A percentile compares a stretch with the other conserved stretches of the same genome.
These are phyloP conservation scores for Theobroma grandiflorum DNA, from an alignment of 441 rosid species.

Conservation along the genomic window DNA sequence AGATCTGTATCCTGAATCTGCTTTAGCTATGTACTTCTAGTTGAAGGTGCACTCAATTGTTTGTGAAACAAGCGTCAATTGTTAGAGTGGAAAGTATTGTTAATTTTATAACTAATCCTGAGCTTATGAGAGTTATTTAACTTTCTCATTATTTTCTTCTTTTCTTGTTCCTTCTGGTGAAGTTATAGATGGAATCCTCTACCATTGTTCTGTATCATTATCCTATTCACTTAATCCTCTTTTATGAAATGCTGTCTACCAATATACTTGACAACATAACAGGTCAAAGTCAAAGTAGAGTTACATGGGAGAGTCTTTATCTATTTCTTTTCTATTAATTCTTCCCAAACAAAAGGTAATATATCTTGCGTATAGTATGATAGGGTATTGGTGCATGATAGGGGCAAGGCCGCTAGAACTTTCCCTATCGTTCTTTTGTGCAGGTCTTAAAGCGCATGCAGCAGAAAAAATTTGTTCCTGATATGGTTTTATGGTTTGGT, in stretches of 20 bases:
- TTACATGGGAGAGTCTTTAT: not conserved
- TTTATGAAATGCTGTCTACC: not conserved
- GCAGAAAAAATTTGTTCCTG: not conserved
- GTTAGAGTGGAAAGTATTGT: not conserved
- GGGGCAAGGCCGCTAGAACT: not conserved
- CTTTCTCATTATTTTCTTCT: not conserved
- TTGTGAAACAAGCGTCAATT: conserved; percentile 6
- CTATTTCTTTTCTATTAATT: not conserved
- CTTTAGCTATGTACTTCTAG: not conserved
- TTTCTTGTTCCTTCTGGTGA: not conserved
- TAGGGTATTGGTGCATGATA: not conserved
- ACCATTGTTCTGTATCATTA: not conserved
- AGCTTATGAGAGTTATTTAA: not conserved
- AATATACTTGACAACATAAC: conserved; percentile 12
- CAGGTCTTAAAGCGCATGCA: not conserved
- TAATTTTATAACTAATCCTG: not conserved
- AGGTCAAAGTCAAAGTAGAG: conserved; percentile 7
- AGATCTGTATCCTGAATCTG: conserved; percentile 8
- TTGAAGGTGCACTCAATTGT: not conserved
- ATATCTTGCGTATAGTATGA: not conserved
- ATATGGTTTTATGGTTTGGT: not conserved
- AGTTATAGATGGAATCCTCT: not conserved
- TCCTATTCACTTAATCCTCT: not conserved
- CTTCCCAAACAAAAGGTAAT: not conserved
- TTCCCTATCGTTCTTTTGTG: not conserved